Evolutionary conservation across 805 yeast genomes (phyloP).

Genomic region (Wickerhamomyces ciferrii): DNA sequence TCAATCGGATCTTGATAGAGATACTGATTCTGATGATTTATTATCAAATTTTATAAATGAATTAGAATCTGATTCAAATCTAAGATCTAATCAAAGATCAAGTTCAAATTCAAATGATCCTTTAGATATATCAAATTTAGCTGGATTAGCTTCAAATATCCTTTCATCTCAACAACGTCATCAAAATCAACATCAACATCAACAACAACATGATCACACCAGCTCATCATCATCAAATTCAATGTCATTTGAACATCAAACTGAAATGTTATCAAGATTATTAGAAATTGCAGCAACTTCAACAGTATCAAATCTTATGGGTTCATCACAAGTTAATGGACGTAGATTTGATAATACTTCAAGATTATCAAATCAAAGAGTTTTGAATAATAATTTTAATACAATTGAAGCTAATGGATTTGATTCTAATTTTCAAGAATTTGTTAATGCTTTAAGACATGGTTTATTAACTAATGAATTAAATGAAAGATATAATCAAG

Average conservation of each 20-base stretch:
- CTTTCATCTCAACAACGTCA: background rate
- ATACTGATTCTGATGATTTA: background rate
- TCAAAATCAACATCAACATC: background rate
- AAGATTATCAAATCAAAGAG: background rate
- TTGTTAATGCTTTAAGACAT: constrained; percentile 32
- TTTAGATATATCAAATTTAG: background rate
- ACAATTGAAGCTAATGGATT: background rate
- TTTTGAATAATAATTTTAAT: background rate
- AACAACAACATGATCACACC: background rate
- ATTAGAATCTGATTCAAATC: background rate
- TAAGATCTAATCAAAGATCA: background rate
- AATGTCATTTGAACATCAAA: constrained; percentile 24
- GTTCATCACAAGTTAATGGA: constrained; percentile 20
- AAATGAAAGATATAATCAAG: constrained; percentile 20
- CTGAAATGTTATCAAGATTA: constrained; percentile 36
- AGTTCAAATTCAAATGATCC: background rate
- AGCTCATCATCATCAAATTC: background rate
- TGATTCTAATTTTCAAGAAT: constrained; percentile 39
- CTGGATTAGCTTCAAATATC: background rate
- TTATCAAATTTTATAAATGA: background rate
- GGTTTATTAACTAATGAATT: constrained; percentile 36
- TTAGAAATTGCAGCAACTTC: constrained; percentile 40
- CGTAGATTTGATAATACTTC: constrained; percentile 24
- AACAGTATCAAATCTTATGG: constrained; percentile 35
- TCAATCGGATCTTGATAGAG: too few relatives aligned